Conservation (phyloP, 1,284 basidiomycete genomes). For the Neonothopanus nambi region DNA sequence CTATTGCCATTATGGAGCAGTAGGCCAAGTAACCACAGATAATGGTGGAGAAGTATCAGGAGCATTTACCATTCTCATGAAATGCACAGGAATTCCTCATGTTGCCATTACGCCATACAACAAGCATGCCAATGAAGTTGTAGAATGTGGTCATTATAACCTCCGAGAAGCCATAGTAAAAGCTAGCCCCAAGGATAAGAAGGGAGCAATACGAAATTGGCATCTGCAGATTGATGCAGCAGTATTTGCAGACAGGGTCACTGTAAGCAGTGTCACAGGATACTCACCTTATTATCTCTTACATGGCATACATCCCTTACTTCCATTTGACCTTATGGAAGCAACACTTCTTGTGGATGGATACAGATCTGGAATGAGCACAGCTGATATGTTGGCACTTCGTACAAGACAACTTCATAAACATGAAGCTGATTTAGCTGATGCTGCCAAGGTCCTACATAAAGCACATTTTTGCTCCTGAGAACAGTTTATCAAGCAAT, state of each 20-base stretch:
- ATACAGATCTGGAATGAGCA: constrained; percentile 12
- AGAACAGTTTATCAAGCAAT: no score
- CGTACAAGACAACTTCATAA: no score
- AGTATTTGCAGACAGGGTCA: constrained; percentile 27
- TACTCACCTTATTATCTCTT: constrained; percentile 27
- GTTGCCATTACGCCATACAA: constrained; percentile 29
- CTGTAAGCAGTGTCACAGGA: constrained; percentile 22
- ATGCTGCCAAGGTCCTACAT: no score
- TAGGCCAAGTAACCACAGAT: constrained; percentile 33
- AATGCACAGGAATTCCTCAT: constrained; percentile 18
- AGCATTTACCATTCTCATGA: constrained; percentile 23
- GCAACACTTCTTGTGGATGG: constrained; percentile 24
- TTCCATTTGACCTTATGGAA: constrained; percentile 28
- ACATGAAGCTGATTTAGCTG: no score
- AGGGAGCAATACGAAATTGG: constrained; percentile 11
- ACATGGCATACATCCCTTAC: constrained; percentile 23
- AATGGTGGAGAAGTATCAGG: constrained; percentile 28
- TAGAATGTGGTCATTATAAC: constrained; percentile 27
- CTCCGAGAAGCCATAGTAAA: constrained; percentile 28
- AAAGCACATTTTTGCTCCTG: no score
- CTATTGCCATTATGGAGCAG: constrained; percentile 30
- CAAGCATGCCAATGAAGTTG: constrained; percentile 26
- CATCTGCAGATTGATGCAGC: constrained; percentile 6
- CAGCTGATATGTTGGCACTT: constrained; percentile 15
- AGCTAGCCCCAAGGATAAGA: no score